Conservation (phyloP, 2,329 filamentous ascomycete genomes). For the Fusarium gaditjirri region DNA sequence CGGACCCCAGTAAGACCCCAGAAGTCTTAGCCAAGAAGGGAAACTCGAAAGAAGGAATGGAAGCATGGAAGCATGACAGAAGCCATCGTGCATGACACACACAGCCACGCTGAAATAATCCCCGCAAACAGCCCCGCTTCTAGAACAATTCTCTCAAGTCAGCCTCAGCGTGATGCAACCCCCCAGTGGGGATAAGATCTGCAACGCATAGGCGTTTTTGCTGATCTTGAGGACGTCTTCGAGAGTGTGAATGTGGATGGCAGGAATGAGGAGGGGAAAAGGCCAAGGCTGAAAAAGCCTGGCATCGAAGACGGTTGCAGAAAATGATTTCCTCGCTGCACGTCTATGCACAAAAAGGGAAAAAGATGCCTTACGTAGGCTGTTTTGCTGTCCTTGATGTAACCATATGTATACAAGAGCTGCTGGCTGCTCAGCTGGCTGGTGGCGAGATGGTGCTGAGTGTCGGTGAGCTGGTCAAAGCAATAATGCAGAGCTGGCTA, state of each 20-base stretch:
- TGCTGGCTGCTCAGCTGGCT: constrained; percentile 17
- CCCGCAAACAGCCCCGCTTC: constrained; percentile 43
- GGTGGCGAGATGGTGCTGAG: constrained; percentile 1
- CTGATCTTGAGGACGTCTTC: constrained; percentile 11
- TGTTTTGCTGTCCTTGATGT: constrained; percentile 8
- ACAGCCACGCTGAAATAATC: constrained; percentile 33
- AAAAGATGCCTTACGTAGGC: constrained; percentile 20
- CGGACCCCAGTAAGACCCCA: constrained; percentile 9
- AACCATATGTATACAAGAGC: constrained; percentile 17
- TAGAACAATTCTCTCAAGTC: constrained; percentile 49
- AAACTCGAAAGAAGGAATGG: constrained; percentile 38
- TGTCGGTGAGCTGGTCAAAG: constrained; percentile 10
- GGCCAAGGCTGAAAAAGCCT: constrained; percentile 25
- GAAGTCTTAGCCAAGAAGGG: constrained; percentile 19
- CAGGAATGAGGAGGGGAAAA: constrained; percentile 19
- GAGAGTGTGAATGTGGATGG: constrained; percentile 7
- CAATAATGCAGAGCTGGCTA: neutral
- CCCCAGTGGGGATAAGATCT: constrained; percentile 28
- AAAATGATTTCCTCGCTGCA: neutral
- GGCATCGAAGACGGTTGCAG: neutral
- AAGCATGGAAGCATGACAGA: constrained; percentile 38
- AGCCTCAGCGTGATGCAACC: constrained; percentile 37
- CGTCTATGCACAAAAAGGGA: neutral
- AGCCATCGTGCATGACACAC: constrained; percentile 29
- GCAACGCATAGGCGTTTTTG: constrained; percentile 36